Base-by-base conservation (phyloP, 1,284 basidiomycete genomes). In the Jaminaea rosea region DNA sequence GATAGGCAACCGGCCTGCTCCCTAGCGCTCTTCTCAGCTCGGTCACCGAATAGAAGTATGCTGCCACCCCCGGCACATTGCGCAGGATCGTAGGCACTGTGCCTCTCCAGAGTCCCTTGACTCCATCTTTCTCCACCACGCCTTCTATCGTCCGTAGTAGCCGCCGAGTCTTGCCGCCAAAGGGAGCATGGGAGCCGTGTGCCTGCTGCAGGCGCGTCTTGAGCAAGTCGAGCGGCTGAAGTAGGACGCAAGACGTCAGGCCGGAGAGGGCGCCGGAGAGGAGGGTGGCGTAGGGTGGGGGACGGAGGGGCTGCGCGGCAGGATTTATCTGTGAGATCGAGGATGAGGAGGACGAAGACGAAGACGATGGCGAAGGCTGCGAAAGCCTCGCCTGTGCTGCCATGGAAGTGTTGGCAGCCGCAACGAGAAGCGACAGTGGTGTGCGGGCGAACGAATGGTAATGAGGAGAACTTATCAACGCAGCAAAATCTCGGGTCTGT, bases 61-160 rank as follows among this genome's bases (percentile, higher is more conserved):
- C 55, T 3, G 71, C 71, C 4, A 73, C 71, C 11, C 71, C 71
- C 4, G 71, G 71, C 8, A 73, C 71, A 37, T 73, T 73, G 7
- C 52, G 34, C 26, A 61, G 58, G 17, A 73, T 56, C 0, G 71
- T 73, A 1, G 71, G 71, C 15, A 62, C 56, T 9, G 71, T 73
- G 1, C 71, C 71, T 26, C 70, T 48, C 71, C 71, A 73, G 7
- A 73, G 49, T 0, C 71, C 71, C 19, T 26, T 44, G 41, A 60
- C 60, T 11, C 71, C 69, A 13, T 69, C 61, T n/a, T 39, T 56
- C 1, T 45, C 26, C 11, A 67, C 10, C n/a, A 69, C 64, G 21
- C 55, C 19, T 7, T 44, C 37, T 15, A 57, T 56, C 41, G 61
- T 60, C 1, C 39, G 47, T 3, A 61, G 19, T 15, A 69, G 52